phyloP scores from a whole-genome alignment of 768 basidiomycete genomes.

The Leccinum sublutescens region DNA sequence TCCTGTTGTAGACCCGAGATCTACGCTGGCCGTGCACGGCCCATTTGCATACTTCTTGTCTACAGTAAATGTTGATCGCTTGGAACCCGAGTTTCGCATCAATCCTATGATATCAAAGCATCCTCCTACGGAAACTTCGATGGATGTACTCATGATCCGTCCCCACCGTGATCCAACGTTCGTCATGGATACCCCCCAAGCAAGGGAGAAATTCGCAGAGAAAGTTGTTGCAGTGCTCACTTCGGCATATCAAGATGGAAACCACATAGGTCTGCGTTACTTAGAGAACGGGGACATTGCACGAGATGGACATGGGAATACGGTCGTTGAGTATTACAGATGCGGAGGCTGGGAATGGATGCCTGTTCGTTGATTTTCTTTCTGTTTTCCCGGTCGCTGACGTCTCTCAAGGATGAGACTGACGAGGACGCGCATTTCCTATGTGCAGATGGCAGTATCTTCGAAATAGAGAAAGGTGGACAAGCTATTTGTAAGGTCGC shows the following conservation, averaged over 20 bases:
- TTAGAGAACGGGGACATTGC: conserved; percentile 40
- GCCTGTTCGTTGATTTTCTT: conserved; percentile 52
- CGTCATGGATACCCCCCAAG: conserved; percentile 38
- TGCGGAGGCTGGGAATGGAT: conserved; percentile 85
- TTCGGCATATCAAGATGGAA: conserved; percentile 76
- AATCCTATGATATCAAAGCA: conserved; percentile 55
- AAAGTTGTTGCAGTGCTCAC: conserved; percentile 54
- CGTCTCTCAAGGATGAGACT: conserved; percentile 45
- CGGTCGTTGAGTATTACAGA: conserved; percentile 75
- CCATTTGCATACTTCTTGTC: conserved; percentile 88
- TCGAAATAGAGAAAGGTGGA: conserved; percentile 59
- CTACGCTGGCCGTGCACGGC: conserved; percentile 54
- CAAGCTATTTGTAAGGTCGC: conserved; percentile 49
- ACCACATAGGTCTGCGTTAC: conserved; percentile 65
- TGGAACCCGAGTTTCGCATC: conserved; percentile 82
- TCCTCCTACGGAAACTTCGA: conserved; percentile 45
- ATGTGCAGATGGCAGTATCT: conserved; percentile 78
- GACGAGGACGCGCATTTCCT: conserved; percentile 68
- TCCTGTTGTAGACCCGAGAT: conserved; percentile 35
- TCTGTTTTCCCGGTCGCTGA: conserved; percentile 5
- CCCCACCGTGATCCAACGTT: conserved; percentile 61
- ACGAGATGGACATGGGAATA: conserved; percentile 43
- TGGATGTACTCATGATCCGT: conserved; percentile 77
- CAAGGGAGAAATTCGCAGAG: conserved; percentile 49
- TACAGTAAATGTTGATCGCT: conserved; percentile 78